A percentile compares a stretch with the other conserved stretches of the same genome.
Conservation (phyloP, 2,329 filamentous ascomycete genomes). For the Beauveria scarabaeidicola region DNA sequence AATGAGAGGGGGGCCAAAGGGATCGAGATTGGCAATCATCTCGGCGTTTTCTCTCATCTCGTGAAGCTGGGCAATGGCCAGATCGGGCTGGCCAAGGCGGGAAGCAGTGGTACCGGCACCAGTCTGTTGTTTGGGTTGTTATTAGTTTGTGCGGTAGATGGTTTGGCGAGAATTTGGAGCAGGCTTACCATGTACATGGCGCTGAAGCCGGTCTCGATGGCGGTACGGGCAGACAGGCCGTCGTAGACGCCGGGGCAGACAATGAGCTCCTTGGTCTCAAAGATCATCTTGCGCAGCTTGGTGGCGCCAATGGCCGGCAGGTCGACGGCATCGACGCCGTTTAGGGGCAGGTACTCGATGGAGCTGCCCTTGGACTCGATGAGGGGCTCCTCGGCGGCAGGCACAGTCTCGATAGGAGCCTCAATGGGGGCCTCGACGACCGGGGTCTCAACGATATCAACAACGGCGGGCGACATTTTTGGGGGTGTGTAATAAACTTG, state of each 20-base stretch:
- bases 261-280: constrained; percentile 34
- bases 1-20: constrained; percentile 47
- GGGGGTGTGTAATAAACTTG: not conserved
- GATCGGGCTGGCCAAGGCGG: constrained; percentile 52
- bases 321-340: constrained; percentile 10
- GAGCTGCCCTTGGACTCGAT: constrained; percentile 10
- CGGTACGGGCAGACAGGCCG: constrained; percentile 56
- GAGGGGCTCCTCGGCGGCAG: not conserved
- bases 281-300: constrained; percentile 33
- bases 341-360: constrained; percentile 12
- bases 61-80: constrained; percentile 52
- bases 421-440: constrained; percentile 1
- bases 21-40: constrained; percentile 54
- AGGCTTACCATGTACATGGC: constrained; percentile 56
- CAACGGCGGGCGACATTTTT: constrained; percentile 4
- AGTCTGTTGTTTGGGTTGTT: constrained; percentile 32
- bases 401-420: not conserved
- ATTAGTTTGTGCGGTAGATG: not conserved
- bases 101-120: constrained; percentile 56
- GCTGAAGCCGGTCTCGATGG: constrained; percentile 52
- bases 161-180: not conserved
- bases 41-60: constrained; percentile 56
- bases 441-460: constrained; percentile 7
- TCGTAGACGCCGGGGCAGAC: constrained; percentile 61
- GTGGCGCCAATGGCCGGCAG: constrained; percentile 20